Evolutionary conservation across 2,329 filamentous ascomycete species (phyloP).

Genomic region (Ceratocystis papillata): DNA sequence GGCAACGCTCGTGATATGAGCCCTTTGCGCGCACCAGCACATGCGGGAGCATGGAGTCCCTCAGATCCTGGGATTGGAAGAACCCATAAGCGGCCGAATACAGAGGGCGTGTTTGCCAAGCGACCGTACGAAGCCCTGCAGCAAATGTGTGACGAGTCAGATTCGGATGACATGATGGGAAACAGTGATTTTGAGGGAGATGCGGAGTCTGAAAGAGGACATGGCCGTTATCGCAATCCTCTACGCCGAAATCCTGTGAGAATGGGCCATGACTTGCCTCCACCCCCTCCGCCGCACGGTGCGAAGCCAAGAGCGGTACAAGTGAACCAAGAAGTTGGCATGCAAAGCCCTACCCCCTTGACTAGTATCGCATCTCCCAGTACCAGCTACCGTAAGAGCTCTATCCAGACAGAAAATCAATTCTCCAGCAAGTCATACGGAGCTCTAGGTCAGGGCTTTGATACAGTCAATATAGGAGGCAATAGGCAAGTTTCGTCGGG

Average conservation of each 20-base stretch:
- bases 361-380: slow-evolving; percentile 12
- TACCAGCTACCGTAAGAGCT: slow-evolving; percentile 33
- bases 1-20: neutral
- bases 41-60: slow-evolving; percentile 46
- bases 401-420: slow-evolving; percentile 39
- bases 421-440: slow-evolving; percentile 51
- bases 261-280: slow-evolving; percentile 23
- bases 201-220: slow-evolving; percentile 19
- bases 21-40: slow-evolving; percentile 35
- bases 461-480: slow-evolving; percentile 39
- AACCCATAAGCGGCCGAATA: slow-evolving; percentile 42
- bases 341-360: slow-evolving; percentile 8
- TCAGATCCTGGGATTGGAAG: slow-evolving; percentile 45
- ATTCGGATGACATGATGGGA: slow-evolving; percentile 31
- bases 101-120: slow-evolving; percentile 31
- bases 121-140: slow-evolving; percentile 39
- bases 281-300: slow-evolving; percentile 6
- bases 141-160: slow-evolving; percentile 38
- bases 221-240: slow-evolving; percentile 40
- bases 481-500: slow-evolving; percentile 48
- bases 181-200: slow-evolving; percentile 33
- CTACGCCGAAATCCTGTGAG: slow-evolving; percentile 41
- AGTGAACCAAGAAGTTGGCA: neutral
- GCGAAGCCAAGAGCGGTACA: neutral
- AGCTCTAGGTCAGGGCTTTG: slow-evolving; percentile 44